A percentile compares a stretch with the other conserved stretches of the same genome.
Evolutionary conservation across 495 filamentous ascomycete species (phyloP).

Genomic region (Aeminium ludgeri): DNA sequence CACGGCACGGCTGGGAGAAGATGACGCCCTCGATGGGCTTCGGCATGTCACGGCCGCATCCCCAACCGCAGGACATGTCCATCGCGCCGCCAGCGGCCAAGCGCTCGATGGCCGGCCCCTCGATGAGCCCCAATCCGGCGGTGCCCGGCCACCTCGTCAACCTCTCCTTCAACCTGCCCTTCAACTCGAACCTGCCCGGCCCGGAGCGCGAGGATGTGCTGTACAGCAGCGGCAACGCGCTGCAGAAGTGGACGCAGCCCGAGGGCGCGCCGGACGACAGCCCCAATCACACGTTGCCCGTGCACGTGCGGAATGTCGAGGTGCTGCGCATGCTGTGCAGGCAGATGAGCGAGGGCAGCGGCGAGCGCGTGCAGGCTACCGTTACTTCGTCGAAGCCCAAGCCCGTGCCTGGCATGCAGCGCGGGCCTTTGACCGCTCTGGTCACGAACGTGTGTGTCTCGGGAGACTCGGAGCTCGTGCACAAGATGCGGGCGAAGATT

Average conservation of each 20-base stretch:
- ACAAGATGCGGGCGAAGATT: conserved; percentile 68
- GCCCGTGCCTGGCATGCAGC: conserved; percentile 45
- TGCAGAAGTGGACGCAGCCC: conserved; percentile 81
- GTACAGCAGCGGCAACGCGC: conserved; percentile 65
- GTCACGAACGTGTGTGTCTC: conserved; percentile 84
- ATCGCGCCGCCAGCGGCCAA: conserved; percentile 42
- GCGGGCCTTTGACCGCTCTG: conserved; percentile 47
- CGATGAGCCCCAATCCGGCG: conserved; percentile 23
- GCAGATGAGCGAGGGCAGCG: conserved; percentile 54
- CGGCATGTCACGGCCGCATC: conserved; percentile 45
- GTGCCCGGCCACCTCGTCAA: conserved; percentile 30
- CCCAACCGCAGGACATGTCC: conserved; percentile 50
- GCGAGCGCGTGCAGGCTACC: conserved; percentile 56
- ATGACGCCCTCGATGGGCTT: conserved; percentile 52
- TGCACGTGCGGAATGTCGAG: conserved; percentile 71
- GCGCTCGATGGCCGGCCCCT: conserved; percentile 34
- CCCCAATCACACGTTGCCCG: conserved; percentile 68
- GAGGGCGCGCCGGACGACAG: conserved; percentile 68
- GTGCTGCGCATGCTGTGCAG: conserved; percentile 59
- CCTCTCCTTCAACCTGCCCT: conserved; percentile 86
- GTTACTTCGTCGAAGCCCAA: conserved; percentile 74
- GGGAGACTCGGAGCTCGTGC: conserved; percentile 64
- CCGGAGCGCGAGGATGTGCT: conserved; percentile 84
- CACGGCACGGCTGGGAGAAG: conserved; percentile 86
- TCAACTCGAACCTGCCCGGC: conserved; percentile 75